These are phyloP conservation scores for Diospyros lotus DNA, from an alignment of 148 eudicot genomes.

Conservation along the genomic window DNA sequence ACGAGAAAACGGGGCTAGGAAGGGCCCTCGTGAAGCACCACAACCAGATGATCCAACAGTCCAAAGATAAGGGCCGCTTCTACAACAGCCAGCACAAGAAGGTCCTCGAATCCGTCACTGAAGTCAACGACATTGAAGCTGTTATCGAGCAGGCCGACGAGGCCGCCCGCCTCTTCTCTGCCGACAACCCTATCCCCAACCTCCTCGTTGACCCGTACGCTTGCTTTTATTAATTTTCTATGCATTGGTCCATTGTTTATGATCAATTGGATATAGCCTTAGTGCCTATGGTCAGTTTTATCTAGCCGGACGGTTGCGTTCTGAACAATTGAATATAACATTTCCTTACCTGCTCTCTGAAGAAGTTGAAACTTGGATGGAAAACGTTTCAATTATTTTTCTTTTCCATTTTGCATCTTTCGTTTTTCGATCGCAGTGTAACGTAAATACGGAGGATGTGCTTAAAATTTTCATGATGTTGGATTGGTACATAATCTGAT, in stretches of 20 bases:
- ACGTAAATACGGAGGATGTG: no score
- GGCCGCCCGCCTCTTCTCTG: constrained; percentile 54
- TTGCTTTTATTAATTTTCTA: background rate
- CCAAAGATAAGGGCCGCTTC: constrained; percentile 63
- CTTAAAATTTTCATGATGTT: no score
- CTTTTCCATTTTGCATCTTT: no score
- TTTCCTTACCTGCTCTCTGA: no score
- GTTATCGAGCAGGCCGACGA: constrained; percentile 84
- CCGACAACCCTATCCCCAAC: constrained; percentile 45
- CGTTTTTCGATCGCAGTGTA: no score
- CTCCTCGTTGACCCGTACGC: constrained; percentile 60
- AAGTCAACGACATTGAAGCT: constrained; percentile 82
- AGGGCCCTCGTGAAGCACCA: constrained; percentile 91
- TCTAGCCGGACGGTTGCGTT: no score
- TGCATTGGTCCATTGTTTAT: background rate
- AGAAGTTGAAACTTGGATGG: no score
- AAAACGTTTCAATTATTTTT: no score
- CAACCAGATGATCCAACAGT: constrained; percentile 65
- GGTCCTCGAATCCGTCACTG: constrained; percentile 75
- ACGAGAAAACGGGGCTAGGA: constrained; percentile 75
- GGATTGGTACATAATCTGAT: no score
- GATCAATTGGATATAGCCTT: background rate
- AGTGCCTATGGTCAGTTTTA: no score
- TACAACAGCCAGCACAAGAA: constrained; percentile 61
- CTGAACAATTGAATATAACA: no score